Conservation (phyloP, 805 yeast genomes). For the Jamesozyma spencerorum region DNA sequence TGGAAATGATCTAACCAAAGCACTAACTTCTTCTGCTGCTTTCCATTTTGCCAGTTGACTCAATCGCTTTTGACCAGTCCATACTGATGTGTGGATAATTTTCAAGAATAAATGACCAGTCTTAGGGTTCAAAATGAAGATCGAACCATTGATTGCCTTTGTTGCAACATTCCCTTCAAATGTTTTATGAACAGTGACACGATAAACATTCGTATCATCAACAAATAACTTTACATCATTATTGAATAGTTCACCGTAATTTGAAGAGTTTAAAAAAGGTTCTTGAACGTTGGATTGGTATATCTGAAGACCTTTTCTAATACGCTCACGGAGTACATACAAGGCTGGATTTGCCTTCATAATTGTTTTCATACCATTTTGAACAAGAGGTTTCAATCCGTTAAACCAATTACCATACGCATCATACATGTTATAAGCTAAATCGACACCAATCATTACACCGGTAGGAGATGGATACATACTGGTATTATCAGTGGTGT, state of each 20-base stretch:
- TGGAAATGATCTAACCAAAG: slow-evolving; percentile 78
- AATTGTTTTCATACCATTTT: slow-evolving; percentile 84
- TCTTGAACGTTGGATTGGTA: slow-evolving; percentile 92
- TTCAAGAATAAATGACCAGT: slow-evolving; percentile 85
- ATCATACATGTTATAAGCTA: slow-evolving; percentile 92
- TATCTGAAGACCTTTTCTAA: slow-evolving; percentile 86
- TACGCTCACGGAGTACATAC: slow-evolving; percentile 83
- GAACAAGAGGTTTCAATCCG: slow-evolving; percentile 82
- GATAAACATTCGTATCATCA: slow-evolving; percentile 89
- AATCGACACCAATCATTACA: slow-evolving; percentile 77
- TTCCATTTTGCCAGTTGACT: slow-evolving; percentile 96
- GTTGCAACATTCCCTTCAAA: slow-evolving; percentile 89
- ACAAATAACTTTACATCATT: slow-evolving; percentile 76
- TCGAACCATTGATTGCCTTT: slow-evolving; percentile 87
- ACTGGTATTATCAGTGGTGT: slow-evolving; percentile 78
- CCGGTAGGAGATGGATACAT: slow-evolving; percentile 93
- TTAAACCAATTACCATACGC: slow-evolving; percentile 98
- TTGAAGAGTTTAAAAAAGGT: slow-evolving; percentile 77
- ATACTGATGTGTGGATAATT: slow-evolving; percentile 85
- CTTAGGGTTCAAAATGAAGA: slow-evolving; percentile 81
- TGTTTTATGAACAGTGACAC: slow-evolving; percentile 86
- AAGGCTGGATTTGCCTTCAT: slow-evolving; percentile 94
- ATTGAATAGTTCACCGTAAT: slow-evolving; percentile 83
- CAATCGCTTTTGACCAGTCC: slow-evolving; percentile 94
- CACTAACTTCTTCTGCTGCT: slow-evolving; percentile 95